Percentiles rank a stretch among this genome's conserved stretches.
phyloP scores from a whole-genome alignment of 2,329 filamentous ascomycete genomes.

The Pseudogymnoascus sp. region DNA sequence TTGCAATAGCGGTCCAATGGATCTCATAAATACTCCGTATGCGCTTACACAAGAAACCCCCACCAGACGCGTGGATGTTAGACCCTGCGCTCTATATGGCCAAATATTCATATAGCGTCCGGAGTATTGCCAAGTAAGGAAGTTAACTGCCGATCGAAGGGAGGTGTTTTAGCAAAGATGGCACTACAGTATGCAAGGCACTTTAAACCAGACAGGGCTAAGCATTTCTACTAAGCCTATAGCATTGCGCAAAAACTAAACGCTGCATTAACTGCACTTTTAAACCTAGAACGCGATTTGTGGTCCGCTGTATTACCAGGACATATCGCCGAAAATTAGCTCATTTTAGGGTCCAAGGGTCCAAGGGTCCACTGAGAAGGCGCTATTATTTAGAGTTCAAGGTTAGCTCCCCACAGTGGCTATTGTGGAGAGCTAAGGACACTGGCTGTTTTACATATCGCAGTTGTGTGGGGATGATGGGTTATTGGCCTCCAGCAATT shows the following conservation, averaged over 20 bases:
- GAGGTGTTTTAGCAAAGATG: neutral
- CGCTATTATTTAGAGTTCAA: conserved; percentile 1
- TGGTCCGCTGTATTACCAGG: neutral
- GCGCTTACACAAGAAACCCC: neutral
- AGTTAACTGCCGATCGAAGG: neutral
- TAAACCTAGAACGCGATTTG: neutral
- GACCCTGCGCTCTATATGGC: neutral
- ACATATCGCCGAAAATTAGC: neutral
- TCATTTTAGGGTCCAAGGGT: neutral
- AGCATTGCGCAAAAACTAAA: neutral
- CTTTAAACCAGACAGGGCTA: neutral
- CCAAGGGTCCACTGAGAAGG: neutral
- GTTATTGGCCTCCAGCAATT: neutral
- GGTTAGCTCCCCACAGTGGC: too few species aligned
- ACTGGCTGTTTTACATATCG: too few species aligned
- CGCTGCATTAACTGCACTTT: neutral
- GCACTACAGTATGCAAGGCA: neutral
- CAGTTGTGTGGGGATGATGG: too few species aligned
- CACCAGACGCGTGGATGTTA: neutral
- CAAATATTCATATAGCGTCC: neutral
- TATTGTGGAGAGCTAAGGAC: too few species aligned
- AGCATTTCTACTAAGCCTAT: neutral
- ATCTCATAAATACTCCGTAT: neutral
- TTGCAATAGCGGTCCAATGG: neutral
- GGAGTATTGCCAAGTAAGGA: neutral